phyloP scores from a whole-genome alignment of 2,329 filamentous ascomycete genomes.

The Diaporthe sp. region DNA sequence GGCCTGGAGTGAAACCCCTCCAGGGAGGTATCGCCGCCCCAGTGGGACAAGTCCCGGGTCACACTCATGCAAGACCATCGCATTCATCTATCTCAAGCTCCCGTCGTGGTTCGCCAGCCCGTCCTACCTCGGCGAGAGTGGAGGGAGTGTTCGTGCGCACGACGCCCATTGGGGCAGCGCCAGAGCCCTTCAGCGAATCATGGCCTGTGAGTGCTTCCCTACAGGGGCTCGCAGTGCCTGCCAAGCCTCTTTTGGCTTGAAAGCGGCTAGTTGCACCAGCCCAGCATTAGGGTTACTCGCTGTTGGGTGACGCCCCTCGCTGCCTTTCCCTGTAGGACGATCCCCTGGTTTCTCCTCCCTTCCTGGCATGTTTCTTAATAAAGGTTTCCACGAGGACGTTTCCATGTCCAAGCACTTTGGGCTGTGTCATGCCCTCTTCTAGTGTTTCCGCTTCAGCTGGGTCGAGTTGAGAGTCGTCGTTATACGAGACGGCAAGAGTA shows the following conservation, averaged over 20 bases:
- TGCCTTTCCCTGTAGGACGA: neutral
- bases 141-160: conserved; percentile 28
- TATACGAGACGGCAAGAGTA: conserved; percentile 9
- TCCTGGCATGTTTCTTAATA: conserved; percentile 14
- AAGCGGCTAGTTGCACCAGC: conserved; percentile 35
- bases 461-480: conserved; percentile 21
- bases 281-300: conserved; percentile 23
- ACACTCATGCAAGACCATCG: conserved; percentile 28
- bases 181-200: conserved; percentile 33
- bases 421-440: conserved; percentile 19
- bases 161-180: conserved; percentile 37
- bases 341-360: neutral
- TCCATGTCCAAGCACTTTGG: neutral
- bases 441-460: conserved; percentile 25
- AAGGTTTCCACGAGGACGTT: conserved; percentile 1
- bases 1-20: conserved; percentile 7
- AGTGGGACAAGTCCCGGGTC: conserved; percentile 24
- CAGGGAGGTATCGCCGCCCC: conserved; percentile 10
- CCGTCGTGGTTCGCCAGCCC: conserved; percentile 35
- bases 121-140: conserved; percentile 30
- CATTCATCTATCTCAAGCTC: conserved; percentile 34
- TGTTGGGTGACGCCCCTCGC: conserved; percentile 14
- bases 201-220: conserved; percentile 6
- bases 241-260: conserved; percentile 34
- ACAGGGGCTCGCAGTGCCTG: conserved; percentile 35